These are phyloP conservation scores for Thuja plicata DNA, from an alignment of 83 land plant genomes.

Conservation along the genomic window DNA sequence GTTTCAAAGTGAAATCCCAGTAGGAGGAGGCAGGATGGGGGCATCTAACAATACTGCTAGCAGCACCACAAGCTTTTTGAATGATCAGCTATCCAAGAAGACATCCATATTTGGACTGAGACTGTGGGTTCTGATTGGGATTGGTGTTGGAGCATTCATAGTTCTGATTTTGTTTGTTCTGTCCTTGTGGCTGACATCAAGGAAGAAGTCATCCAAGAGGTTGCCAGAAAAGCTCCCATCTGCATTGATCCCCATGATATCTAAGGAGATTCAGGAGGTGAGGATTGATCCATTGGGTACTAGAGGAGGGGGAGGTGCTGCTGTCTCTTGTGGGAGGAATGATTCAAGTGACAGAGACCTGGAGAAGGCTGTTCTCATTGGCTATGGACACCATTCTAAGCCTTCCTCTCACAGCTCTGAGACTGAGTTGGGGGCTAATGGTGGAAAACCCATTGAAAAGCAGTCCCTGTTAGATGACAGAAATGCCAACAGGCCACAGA, in stretches of 20 bases:
- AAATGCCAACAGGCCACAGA: neutral
- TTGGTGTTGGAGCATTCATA: conserved; percentile 48
- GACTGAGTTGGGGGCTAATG: neutral
- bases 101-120: conserved; percentile 62
- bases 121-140: conserved; percentile 63
- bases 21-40: neutral
- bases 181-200: conserved; percentile 48
- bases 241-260: conserved; percentile 17
- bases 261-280: conserved; percentile 25
- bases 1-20: neutral
- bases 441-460: neutral
- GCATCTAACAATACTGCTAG: neutral
- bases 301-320: neutral
- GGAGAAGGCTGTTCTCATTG: conserved; percentile 15
- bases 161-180: conserved; percentile 50
- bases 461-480: neutral
- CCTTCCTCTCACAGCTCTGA: conserved; percentile 7
- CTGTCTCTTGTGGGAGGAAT: neutral
- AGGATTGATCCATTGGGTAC: conserved; percentile 2
- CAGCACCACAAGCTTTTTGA: conserved; percentile 20
- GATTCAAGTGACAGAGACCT: conserved; percentile 19
- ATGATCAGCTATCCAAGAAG: conserved; percentile 44
- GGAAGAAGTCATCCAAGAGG: conserved; percentile 22
- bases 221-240: conserved; percentile 12
- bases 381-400: conserved; percentile 15